phyloP scores from a whole-genome alignment of 2,329 filamentous ascomycete species.

The Cryphonectria naterciae region DNA sequence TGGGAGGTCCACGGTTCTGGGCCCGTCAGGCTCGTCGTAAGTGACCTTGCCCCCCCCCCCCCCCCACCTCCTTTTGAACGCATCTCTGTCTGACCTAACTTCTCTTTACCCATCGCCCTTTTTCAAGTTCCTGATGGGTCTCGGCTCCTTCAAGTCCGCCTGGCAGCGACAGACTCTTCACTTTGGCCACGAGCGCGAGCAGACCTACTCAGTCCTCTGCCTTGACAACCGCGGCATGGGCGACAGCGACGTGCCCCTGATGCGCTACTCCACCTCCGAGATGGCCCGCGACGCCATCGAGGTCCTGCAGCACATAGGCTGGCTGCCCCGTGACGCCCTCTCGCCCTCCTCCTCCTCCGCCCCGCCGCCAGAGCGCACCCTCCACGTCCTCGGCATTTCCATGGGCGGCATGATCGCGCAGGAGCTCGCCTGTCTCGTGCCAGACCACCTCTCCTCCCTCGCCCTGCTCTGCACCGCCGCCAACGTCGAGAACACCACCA shows the following conservation, averaged over 20 bases:
- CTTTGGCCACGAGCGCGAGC: constrained; percentile 73
- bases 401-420: constrained; percentile 94
- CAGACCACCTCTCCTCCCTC: constrained; percentile 58
- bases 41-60: constrained; percentile 40
- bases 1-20: constrained; percentile 83
- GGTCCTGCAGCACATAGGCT: constrained; percentile 69
- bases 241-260: constrained; percentile 74
- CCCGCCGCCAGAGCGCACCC: constrained; percentile 41
- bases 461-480: constrained; percentile 66
- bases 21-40: constrained; percentile 72
- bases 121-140: constrained; percentile 76
- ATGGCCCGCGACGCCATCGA: constrained; percentile 83
- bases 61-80: constrained; percentile 14
- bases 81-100: too few species aligned
- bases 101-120: neutral
- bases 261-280: constrained; percentile 78
- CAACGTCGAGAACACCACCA: constrained; percentile 61
- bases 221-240: constrained; percentile 88
- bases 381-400: constrained; percentile 76
- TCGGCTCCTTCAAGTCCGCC: constrained; percentile 67
- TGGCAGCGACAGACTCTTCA: constrained; percentile 86
- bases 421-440: constrained; percentile 67
- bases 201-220: constrained; percentile 73
- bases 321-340: constrained; percentile 47
- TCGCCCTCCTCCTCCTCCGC: constrained; percentile 26